phyloP scores from a whole-genome alignment of 495 filamentous ascomycete genomes.

The Talaromyces borbonicus region DNA sequence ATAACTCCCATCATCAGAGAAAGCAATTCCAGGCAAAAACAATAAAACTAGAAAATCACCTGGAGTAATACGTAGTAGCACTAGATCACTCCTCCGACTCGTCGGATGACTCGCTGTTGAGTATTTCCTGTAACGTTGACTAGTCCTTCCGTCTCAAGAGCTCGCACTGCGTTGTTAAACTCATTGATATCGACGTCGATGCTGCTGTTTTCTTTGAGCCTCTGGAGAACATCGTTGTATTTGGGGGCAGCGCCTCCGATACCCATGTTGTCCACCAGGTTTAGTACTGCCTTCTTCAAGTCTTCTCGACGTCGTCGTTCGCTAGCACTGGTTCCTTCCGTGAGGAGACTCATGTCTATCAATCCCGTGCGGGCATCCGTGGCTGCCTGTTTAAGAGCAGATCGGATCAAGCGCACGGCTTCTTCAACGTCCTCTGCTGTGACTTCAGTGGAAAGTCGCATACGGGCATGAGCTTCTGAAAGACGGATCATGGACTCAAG shows the following conservation, averaged over 20 bases:
- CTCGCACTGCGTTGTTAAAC: conserved; percentile 69
- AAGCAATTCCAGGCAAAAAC: too few relatives aligned
- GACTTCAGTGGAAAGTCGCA: conserved; percentile 72
- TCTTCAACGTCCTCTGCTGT: conserved; percentile 78
- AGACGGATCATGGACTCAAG: conserved; percentile 96
- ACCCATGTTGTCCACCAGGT: conserved; percentile 67
- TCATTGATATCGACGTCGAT: conserved; percentile 63
- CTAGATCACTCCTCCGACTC: conserved; percentile 46
- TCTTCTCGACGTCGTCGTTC: conserved; percentile 75
- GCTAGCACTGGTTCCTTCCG: conserved; percentile 77
- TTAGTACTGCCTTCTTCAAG: conserved; percentile 68
- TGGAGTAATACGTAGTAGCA: background rate
- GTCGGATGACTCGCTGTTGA: conserved; percentile 68
- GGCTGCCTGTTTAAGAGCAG: conserved; percentile 91
- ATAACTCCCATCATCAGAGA: too few relatives aligned
- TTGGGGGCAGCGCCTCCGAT: conserved; percentile 55
- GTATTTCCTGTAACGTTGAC: conserved; percentile 81
- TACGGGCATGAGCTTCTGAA: conserved; percentile 92
- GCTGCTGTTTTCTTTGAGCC: conserved; percentile 65
- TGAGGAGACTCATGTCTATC: conserved; percentile 93
- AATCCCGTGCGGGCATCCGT: conserved; percentile 85
- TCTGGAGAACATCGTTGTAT: conserved; percentile 64
- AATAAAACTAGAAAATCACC: background rate
- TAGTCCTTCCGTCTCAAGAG: conserved; percentile 74
- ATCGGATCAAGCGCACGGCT: conserved; percentile 83